A percentile compares a stretch with the other conserved stretches of the same genome.
These are phyloP conservation scores for Novymonas esmeraldas DNA, from an alignment of 208 protist genomes.

Conservation along the genomic window DNA sequence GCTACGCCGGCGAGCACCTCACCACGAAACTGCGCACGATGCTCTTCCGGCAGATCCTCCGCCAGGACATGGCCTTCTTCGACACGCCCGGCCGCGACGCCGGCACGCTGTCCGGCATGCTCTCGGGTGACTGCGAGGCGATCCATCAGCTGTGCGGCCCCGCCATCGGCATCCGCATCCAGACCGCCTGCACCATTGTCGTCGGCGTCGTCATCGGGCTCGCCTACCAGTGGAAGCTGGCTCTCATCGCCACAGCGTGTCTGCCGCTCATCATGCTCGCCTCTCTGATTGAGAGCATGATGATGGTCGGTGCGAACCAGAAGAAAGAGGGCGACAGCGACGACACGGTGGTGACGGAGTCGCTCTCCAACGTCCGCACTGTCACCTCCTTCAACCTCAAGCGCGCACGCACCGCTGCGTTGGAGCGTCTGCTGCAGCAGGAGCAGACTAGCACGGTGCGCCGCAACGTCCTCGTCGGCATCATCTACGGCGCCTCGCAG, in stretches of 20 bases:
- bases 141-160: constrained; percentile 79
- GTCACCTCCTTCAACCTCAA: constrained; percentile 80
- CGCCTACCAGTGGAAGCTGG: constrained; percentile 80
- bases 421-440: constrained; percentile 20
- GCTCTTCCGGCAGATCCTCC: constrained; percentile 73
- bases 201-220: constrained; percentile 65
- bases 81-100: constrained; percentile 74
- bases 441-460: constrained; percentile 30
- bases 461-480: constrained; percentile 34
- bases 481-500: constrained; percentile 57
- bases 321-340: constrained; percentile 45
- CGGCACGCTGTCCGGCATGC: constrained; percentile 67
- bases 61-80: constrained; percentile 89
- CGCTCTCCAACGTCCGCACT: constrained; percentile 76
- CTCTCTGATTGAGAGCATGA: constrained; percentile 40
- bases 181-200: constrained; percentile 50
- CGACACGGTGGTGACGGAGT: constrained; percentile 70
- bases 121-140: constrained; percentile 81
- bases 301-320: constrained; percentile 45
- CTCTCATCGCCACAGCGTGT: constrained; percentile 59
- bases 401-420: constrained; percentile 36
- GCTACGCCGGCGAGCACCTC: constrained; percentile 72
- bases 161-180: constrained; percentile 61
- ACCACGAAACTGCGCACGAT: constrained; percentile 65
- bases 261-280: constrained; percentile 54